A percentile compares a stretch with the other conserved stretches of the same genome.
Conservation (phyloP, 306 rosid species). For the Vigna mungo region DNA sequence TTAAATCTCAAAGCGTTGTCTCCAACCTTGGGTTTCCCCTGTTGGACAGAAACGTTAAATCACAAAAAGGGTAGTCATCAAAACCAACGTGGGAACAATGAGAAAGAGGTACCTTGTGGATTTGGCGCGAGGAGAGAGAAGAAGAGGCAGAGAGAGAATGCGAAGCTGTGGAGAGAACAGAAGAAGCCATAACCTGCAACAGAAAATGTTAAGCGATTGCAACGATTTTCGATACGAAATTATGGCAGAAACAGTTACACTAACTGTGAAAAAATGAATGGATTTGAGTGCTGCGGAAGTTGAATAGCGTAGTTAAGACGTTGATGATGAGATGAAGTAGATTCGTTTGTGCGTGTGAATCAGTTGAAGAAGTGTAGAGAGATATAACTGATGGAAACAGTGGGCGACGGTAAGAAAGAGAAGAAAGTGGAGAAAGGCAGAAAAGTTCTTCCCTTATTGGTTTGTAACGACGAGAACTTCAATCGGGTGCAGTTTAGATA, state of each 20-base stretch:
- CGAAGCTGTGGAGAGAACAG: constrained; percentile 64
- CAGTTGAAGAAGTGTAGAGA: neutral
- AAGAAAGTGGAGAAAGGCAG: too few relatives aligned
- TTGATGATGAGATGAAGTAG: constrained; percentile 10
- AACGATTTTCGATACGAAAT: neutral
- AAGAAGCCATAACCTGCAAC: constrained; percentile 52
- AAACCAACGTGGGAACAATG: neutral
- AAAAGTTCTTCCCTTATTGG: neutral
- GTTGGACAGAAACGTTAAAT: constrained; percentile 31
- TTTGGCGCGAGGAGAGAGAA: constrained; percentile 48
- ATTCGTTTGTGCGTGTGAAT: neutral
- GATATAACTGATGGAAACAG: neutral
- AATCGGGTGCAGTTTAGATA: neutral
- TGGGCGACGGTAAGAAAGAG: constrained; percentile 4
- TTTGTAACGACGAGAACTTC: too few relatives aligned
- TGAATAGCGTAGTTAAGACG: constrained; percentile 19
- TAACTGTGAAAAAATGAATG: neutral
- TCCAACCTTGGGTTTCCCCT: constrained; percentile 65
- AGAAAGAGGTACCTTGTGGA: constrained; percentile 57
- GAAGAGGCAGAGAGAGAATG: constrained; percentile 49
- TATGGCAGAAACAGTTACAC: neutral
- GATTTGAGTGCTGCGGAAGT: too few relatives aligned
- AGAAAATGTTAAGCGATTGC: constrained; percentile 2
- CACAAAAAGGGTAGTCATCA: neutral
- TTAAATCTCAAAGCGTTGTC: constrained; percentile 51